Conservation (phyloP, 2,329 filamentous ascomycete species). For the Pyrenochaeta sp. region DNA sequence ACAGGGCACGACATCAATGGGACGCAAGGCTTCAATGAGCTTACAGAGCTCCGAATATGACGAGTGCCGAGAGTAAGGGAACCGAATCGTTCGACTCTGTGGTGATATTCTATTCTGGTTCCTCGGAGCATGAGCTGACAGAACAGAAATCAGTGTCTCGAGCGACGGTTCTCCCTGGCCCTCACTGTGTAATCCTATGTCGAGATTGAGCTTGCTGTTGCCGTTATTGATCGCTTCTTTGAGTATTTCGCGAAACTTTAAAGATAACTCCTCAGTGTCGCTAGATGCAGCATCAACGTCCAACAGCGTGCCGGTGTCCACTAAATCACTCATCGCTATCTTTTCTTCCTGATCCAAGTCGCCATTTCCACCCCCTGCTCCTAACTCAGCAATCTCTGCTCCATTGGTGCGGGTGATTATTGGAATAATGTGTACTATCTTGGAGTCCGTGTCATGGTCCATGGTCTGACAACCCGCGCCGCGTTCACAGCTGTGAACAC, state of each 20-base stretch:
- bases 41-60: slow-evolving; percentile 81
- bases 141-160: slow-evolving; percentile 41
- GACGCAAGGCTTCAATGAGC: slow-evolving; percentile 72
- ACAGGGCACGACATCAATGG: slow-evolving; percentile 83
- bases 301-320: slow-evolving; percentile 62
- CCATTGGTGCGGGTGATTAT: slow-evolving; percentile 75
- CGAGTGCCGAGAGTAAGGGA: slow-evolving; percentile 90
- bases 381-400: slow-evolving; percentile 73
- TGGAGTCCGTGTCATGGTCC: slow-evolving; percentile 52
- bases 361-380: slow-evolving; percentile 79
- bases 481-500: slow-evolving; percentile 87
- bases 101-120: not conserved
- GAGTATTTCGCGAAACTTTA: slow-evolving; percentile 48
- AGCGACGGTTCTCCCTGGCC: slow-evolving; percentile 37
- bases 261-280: slow-evolving; percentile 42
- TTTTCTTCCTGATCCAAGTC: slow-evolving; percentile 75
- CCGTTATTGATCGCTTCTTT: slow-evolving; percentile 24
- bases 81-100: slow-evolving; percentile 55
- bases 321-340: slow-evolving; percentile 64
- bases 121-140: slow-evolving; percentile 27
- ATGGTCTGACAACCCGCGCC: slow-evolving; percentile 68
- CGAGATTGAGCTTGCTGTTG: slow-evolving; percentile 36
- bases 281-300: slow-evolving; percentile 58
- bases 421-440: slow-evolving; percentile 78
- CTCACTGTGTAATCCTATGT: slow-evolving; percentile 33